Evolutionary conservation across 2,329 filamentous ascomycete species (phyloP).

Genomic region (Neospermospora avenae): DNA sequence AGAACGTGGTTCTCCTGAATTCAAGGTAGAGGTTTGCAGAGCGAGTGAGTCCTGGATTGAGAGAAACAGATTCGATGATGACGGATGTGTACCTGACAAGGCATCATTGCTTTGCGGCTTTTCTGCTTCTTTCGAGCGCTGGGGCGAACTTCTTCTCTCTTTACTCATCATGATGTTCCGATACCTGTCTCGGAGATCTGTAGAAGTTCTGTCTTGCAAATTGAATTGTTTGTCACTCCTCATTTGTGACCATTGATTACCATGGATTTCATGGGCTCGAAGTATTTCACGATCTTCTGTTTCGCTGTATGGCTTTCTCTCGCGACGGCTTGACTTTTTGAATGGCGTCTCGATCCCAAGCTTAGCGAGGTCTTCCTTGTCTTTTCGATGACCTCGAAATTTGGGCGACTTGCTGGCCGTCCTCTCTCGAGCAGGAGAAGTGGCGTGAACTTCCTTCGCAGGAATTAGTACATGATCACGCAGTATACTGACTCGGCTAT

Average conservation of each 20-base stretch:
- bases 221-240: slow-evolving; percentile 57
- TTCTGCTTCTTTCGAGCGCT: not conserved
- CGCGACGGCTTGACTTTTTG: slow-evolving; percentile 57
- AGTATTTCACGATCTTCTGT: slow-evolving; percentile 62
- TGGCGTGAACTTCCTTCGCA: slow-evolving; percentile 17
- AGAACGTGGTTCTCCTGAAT: not conserved
- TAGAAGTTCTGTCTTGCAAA: slow-evolving; percentile 57
- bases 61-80: not conserved
- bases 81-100: not conserved
- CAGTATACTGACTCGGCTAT: slow-evolving; percentile 43
- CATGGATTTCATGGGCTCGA: slow-evolving; percentile 56
- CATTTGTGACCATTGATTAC: slow-evolving; percentile 64
- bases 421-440: slow-evolving; percentile 4
- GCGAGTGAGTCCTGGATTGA: not conserved
- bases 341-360: slow-evolving; percentile 62
- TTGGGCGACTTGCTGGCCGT: not conserved
- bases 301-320: slow-evolving; percentile 58
- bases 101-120: not conserved
- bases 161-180: slow-evolving; percentile 49
- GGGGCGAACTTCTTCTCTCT: slow-evolving; percentile 2
- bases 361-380: slow-evolving; percentile 51
- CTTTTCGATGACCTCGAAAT: slow-evolving; percentile 51
- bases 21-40: not conserved
- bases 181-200: slow-evolving; percentile 60
- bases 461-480: slow-evolving; percentile 49